phyloP scores from a whole-genome alignment of 352 stramenopile species.

The Bremia lactucae region DNA sequence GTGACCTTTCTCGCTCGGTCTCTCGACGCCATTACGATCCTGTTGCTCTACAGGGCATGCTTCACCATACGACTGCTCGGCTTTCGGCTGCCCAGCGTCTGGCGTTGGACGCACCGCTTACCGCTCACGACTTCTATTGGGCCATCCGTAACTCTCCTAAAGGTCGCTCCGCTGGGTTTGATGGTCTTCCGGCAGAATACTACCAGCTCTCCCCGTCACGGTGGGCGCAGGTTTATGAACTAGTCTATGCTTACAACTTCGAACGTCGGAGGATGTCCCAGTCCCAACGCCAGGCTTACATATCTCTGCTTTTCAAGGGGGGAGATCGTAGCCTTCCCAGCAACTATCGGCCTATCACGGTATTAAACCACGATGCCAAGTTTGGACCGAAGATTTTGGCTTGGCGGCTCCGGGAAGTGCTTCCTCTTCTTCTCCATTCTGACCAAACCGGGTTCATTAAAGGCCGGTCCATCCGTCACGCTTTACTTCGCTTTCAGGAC shows the following conservation, averaged over 20 bases:
- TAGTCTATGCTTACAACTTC: not conserved
- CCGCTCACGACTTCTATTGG: no score
- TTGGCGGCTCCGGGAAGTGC: not conserved
- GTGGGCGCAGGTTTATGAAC: not conserved
- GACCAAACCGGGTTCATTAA: constrained; percentile 4
- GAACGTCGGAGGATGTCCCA: not conserved
- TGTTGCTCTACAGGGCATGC: no score
- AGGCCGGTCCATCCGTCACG: constrained; percentile 6
- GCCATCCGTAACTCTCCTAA: no score
- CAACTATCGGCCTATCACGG: not conserved
- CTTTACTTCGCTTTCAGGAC: constrained; percentile 5
- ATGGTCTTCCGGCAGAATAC: not conserved
- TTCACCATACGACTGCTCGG: no score
- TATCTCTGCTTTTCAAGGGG: not conserved
- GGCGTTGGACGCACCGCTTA: no score
- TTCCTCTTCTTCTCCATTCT: not conserved
- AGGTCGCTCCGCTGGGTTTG: no score
- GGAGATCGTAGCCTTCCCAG: not conserved
- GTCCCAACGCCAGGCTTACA: not conserved
- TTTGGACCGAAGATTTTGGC: not conserved
- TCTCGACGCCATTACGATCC: no score
- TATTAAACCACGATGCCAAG: not conserved
- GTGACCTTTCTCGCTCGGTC: no score
- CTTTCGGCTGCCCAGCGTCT: no score
- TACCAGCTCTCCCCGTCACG: not conserved